Base-by-base conservation (phyloP, 2,329 filamentous ascomycete genomes). In the Trichophyton verrucosum region DNA sequence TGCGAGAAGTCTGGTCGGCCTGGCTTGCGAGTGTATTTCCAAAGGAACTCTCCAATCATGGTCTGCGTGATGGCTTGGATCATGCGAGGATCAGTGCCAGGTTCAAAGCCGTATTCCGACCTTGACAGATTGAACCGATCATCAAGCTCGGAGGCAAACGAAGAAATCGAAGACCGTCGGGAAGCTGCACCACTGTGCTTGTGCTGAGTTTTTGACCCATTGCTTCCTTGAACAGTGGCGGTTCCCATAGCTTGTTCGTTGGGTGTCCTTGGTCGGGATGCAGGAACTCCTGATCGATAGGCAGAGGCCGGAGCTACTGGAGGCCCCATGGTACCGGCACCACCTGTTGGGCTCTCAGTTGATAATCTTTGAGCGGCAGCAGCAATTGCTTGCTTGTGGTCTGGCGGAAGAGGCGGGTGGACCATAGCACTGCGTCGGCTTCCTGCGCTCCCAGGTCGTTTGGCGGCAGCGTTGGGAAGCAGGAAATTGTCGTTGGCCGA, bases 41-140 rank as follows among this genome's bases (percentile, higher is more conserved):
- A 99, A 46, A 99, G 80, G 73, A 92, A 97, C 73, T 99, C 94
- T 61, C 94, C 94, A 70, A 99, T 97, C 94, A 99, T 99, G 17
- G 94, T 97, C 75, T 99, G 92, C 1, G 94, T 99, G 66, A 99
- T 96, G 57, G 94, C 94, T 76, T 96, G 91, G 67, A 99, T 97
- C 91, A 99, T 96, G 68, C 92, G 88, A 64, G 92, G 92, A 75
- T 99, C 94, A 3, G 91, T 95, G 64, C 83, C 82, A 20, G 85
- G 79, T 8, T 84, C 83, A 63, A 94, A 82, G 13, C 86, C 86
- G 55, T 78, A 74, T 5, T 78, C 68, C 60, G 81, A 81, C 61
- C 73, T 75, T 9, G 83, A 81, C 46, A 90, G 86, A 70, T 95
- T 91, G 79, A 99, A 97, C 46, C 92, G 84, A 62, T 86, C 86